Conservation (phyloP, 768 basidiomycete species). For the Boletales sp. region DNA sequence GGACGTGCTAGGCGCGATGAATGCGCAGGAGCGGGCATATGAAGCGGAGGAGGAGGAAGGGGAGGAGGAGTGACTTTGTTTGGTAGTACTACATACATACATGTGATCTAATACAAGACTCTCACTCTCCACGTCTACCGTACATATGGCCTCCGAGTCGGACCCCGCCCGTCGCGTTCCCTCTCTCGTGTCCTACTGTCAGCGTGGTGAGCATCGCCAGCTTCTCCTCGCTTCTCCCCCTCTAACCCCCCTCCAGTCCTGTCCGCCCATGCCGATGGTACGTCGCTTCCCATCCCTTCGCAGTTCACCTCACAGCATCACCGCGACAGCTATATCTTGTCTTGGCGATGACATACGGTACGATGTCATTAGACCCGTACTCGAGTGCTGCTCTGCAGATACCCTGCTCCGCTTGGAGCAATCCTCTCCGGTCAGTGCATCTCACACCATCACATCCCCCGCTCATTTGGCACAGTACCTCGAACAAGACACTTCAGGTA, state of each 20-base stretch:
- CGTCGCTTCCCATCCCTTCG: slow-evolving; percentile 17
- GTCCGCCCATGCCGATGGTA: slow-evolving; percentile 58
- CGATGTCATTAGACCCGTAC: slow-evolving; percentile 65
- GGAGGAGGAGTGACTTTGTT: slow-evolving; percentile 9
- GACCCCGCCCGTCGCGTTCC: slow-evolving; percentile 47
- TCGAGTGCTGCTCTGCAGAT: slow-evolving; percentile 69
- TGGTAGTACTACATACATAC: too few species aligned
- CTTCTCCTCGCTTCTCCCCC: slow-evolving; percentile 1
- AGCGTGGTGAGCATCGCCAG: slow-evolving; percentile 52
- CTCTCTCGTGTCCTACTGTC: slow-evolving; percentile 65
- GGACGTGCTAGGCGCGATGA: slow-evolving; percentile 82
- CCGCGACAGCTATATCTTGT: slow-evolving; percentile 52
- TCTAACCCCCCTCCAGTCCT: slow-evolving; percentile 43
- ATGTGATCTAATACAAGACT: too few species aligned
- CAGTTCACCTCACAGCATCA: slow-evolving; percentile 4
- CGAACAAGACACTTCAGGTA: slow-evolving; percentile 53
- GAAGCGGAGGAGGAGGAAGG: slow-evolving; percentile 35
- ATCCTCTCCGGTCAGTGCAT: slow-evolving; percentile 58
- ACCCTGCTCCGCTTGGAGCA: slow-evolving; percentile 67
- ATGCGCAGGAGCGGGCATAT: slow-evolving; percentile 61
- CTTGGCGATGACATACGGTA: slow-evolving; percentile 61
- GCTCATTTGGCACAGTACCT: slow-evolving; percentile 43
- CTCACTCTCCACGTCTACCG: neutral
- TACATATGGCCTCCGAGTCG: slow-evolving; percentile 33
- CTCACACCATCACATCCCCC: slow-evolving; percentile 7